phyloP scores from a whole-genome alignment of 139 green algal genomes.

The Bryopsis sp. region DNA sequence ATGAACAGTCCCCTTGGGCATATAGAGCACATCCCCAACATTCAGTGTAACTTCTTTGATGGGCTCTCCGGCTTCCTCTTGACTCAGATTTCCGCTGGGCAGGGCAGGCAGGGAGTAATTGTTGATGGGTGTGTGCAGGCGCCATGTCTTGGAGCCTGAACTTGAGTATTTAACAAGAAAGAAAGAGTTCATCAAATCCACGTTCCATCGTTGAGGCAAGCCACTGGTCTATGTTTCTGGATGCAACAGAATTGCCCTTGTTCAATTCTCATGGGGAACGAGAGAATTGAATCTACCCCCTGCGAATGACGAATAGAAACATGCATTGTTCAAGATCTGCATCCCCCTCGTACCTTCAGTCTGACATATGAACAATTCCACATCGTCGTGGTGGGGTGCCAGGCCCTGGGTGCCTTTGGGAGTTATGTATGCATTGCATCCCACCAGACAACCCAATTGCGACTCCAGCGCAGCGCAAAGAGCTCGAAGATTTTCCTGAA shows the following conservation, averaged over 20 bases:
- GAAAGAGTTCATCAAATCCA: conserved; percentile 4
- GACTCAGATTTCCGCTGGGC: conserved; percentile 34
- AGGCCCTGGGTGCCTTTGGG: conserved; percentile 48
- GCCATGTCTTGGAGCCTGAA: conserved; percentile 63
- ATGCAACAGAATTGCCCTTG: not conserved
- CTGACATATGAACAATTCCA: conserved; percentile 75
- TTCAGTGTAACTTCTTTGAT: conserved; percentile 53
- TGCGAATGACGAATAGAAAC: not conserved
- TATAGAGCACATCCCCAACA: conserved; percentile 75
- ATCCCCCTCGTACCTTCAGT: conserved; percentile 34
- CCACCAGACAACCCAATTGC: conserved; percentile 62
- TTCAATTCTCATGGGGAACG: not conserved
- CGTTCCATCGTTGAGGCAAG: not conserved
- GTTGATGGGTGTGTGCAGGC: conserved; percentile 38
- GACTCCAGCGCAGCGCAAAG: conserved; percentile 51
- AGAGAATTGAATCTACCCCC: not conserved
- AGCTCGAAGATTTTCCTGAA: conserved; percentile 33
- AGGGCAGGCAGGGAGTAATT: conserved; percentile 43
- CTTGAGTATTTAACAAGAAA: conserved; percentile 1
- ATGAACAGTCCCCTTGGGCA: conserved; percentile 70
- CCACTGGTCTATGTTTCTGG: not conserved
- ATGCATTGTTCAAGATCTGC: not conserved
- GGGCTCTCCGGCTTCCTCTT: conserved; percentile 35
- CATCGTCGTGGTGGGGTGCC: conserved; percentile 74
- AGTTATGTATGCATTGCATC: conserved; percentile 67